phyloP scores from a whole-genome alignment of 805 yeast genomes.

The Hanseniaspora meyeri region DNA sequence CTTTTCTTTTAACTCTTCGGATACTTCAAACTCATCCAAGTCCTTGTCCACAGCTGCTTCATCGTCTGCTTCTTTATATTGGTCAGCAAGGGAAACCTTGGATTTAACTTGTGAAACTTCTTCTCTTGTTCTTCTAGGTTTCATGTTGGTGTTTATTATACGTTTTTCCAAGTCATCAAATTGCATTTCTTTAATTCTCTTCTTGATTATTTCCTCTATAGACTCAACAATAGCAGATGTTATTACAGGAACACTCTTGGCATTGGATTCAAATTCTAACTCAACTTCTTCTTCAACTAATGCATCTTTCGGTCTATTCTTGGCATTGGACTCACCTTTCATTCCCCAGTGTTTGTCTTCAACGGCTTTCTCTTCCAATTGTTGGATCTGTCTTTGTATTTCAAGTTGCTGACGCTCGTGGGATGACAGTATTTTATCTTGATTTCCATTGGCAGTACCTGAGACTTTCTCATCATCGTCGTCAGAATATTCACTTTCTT shows the following conservation, averaged over 20 bases:
- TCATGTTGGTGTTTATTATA: constrained; percentile 51
- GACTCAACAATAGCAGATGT: constrained; percentile 79
- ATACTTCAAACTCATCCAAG: constrained; percentile 36
- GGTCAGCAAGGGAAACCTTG: constrained; percentile 74
- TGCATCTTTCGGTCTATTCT: constrained; percentile 74
- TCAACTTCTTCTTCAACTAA: constrained; percentile 52
- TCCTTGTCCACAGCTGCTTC: constrained; percentile 28
- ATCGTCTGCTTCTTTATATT: constrained; percentile 72
- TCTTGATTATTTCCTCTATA: constrained; percentile 76
- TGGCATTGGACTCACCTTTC: constrained; percentile 81
- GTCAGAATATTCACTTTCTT: constrained; percentile 25
- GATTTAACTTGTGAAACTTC: constrained; percentile 79
- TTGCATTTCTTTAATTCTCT: constrained; percentile 59
- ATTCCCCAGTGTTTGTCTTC: constrained; percentile 89
- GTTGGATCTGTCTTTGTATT: constrained; percentile 62
- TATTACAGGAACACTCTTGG: constrained; percentile 92
- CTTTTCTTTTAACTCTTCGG: constrained; percentile 54
- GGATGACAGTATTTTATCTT: constrained; percentile 38
- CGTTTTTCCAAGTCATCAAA: constrained; percentile 80
- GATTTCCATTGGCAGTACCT: constrained; percentile 17
- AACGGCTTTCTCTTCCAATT: constrained; percentile 73
- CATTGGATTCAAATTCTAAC: constrained; percentile 79
- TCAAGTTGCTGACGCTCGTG: constrained; percentile 73
- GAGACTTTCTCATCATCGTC: constrained; percentile 17
- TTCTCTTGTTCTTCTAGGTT: constrained; percentile 41